phyloP scores from a whole-genome alignment of 805 yeast genomes.

The Wickerhamiella spandovensis region DNA sequence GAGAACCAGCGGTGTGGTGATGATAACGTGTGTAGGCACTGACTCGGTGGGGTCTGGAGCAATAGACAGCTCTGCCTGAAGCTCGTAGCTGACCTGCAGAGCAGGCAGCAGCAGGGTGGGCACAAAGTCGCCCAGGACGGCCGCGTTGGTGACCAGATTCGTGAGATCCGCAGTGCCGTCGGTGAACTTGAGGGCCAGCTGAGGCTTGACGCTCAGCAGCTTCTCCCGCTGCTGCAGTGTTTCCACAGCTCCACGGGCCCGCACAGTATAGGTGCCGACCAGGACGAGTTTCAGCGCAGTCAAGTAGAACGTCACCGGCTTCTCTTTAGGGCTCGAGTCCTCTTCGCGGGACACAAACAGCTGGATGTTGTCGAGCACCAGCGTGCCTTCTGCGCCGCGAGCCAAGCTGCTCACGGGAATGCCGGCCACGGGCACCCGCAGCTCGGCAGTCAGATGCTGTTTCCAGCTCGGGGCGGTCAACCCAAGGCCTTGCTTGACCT shows the following conservation, averaged over 20 bases:
- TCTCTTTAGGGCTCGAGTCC: background rate
- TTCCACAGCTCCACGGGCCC: background rate
- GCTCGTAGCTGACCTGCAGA: conserved; percentile 1
- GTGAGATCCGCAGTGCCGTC: background rate
- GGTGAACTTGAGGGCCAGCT: background rate
- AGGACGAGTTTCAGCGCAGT: background rate
- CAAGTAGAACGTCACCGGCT: background rate
- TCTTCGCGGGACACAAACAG: background rate
- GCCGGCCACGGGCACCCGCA: background rate
- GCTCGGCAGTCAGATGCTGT: background rate
- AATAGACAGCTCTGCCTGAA: conserved; percentile 3
- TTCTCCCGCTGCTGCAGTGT: background rate
- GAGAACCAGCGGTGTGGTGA: background rate
- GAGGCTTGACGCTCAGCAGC: background rate
- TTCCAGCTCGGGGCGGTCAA: background rate
- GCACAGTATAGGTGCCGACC: background rate
- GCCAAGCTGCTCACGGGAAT: background rate
- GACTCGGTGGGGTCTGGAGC: background rate
- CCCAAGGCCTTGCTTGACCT: background rate
- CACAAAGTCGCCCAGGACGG: background rate
- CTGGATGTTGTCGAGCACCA: background rate
- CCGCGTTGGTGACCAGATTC: background rate
- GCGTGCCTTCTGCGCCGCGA: background rate
- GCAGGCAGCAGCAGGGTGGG: background rate
- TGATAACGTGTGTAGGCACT: background rate